These are phyloP conservation scores for Moricandia arvensis DNA, from an alignment of 345 rosid species.

Conservation along the genomic window DNA sequence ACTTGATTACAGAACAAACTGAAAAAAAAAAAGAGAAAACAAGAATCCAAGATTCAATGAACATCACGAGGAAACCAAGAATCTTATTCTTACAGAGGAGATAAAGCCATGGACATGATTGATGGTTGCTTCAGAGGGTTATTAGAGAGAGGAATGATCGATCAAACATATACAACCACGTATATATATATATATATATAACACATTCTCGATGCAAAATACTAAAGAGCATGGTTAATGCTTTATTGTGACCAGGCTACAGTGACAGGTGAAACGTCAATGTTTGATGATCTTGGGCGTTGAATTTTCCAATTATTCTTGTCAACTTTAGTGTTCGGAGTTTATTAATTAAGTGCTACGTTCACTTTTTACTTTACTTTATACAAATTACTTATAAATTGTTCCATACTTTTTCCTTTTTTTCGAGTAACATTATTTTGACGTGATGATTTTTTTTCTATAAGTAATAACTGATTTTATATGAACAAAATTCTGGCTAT, in stretches of 20 bases:
- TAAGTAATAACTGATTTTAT: too few species aligned
- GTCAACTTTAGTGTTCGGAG: not conserved
- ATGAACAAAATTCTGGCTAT: too few species aligned
- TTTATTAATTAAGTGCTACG: not conserved
- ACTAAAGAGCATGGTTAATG: conserved; percentile 8
- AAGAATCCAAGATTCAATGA: not conserved
- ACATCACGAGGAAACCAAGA: not conserved
- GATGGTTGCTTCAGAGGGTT: not conserved
- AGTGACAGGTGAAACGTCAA: not conserved
- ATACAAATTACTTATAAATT: not conserved
- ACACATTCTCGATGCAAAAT: not conserved
- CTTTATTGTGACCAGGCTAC: not conserved
- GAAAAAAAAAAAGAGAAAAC: not conserved
- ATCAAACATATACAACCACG: not conserved
- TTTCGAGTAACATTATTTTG: not conserved
- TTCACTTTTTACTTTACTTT: not conserved
- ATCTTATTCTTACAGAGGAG: conserved; percentile 21
- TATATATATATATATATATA: not conserved
- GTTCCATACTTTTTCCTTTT: not conserved
- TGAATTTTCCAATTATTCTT: not conserved
- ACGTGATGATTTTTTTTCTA: not conserved
- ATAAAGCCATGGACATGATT: conserved; percentile 23
- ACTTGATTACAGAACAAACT: too few species aligned
- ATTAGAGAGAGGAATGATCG: not conserved
- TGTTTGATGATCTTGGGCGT: not conserved